Evolutionary conservation across 768 basidiomycete genomes (phyloP), one percentile per base, ranked within the genome.

Genomic region (Lepiota subincarnata): DNA sequence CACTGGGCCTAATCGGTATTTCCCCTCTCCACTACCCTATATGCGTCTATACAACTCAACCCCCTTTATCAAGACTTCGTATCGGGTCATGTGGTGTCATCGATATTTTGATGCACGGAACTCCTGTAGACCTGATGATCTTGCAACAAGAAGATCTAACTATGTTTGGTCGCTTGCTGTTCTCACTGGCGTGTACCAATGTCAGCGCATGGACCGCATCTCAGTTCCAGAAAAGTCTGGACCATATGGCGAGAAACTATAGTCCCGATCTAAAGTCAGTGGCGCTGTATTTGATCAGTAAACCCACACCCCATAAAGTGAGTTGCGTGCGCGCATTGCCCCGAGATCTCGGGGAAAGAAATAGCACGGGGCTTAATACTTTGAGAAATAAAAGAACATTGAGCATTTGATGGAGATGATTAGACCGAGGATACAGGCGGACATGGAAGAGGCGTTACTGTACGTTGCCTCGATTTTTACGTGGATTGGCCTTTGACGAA

Each of bases 61-160:
- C 38, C 26, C 18, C 35, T 50, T 39, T 41, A 46, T 14, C 45
- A 18, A 92, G 94, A 45, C 68, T 98, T 24, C 84, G 92, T n/a
- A 79, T 98, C 37, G 80, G 87, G 57, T 89, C 92, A 0, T 93
- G 92, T 55, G 91, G 92, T 0, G 75, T 97, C 34, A 76, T 92
- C 43, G 96, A 99, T 60, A 86, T 97, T 4, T 73, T 98, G 39
- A 79, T 82, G 59, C 84, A 87, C 64, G 91, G 91, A 52, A 74
- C 83, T 6, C 80, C 75, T 16, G 79, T 83, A 57, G 84, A 87
- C 50, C 64, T 84, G 3, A 58, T 70, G 14, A 53, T 77, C 6
- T 69, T 84, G 40, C 89, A 93, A 73, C 92, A 94, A 71, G 94
- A 98, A 53, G 97, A 99, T 65, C 70, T 98, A 11, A 73, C 81